These are phyloP conservation scores for Talaromyces adpressus DNA, from an alignment of 495 filamentous ascomycete genomes.

Conservation along the genomic window DNA sequence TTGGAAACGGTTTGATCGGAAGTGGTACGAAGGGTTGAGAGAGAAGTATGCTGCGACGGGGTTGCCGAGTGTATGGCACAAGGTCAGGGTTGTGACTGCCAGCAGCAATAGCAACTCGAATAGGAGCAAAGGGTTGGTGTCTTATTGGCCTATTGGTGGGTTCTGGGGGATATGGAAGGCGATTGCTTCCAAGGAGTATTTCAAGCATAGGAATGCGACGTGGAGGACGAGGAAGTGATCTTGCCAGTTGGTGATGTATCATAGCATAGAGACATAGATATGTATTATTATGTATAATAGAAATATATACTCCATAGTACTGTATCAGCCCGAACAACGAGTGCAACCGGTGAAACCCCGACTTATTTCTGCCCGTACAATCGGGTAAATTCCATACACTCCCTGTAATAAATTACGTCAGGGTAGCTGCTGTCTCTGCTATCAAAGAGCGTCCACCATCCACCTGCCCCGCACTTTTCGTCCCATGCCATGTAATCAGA, in stretches of 20 bases:
- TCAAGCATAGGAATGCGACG: conserved; percentile 41
- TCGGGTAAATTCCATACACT: not conserved
- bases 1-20: conserved; percentile 44
- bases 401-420: not conserved
- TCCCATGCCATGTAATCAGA: not conserved
- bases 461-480: not conserved
- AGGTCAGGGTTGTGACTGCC: conserved; percentile 35
- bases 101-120: conserved; percentile 8
- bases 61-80: conserved; percentile 47
- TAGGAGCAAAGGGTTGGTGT: conserved; percentile 9
- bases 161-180: conserved; percentile 49
- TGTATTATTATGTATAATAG: not conserved
- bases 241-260: not conserved
- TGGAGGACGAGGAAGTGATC: conserved; percentile 37
- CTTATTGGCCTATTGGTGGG: conserved; percentile 41
- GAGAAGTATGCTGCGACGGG: conserved; percentile 40
- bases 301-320: too few species aligned
- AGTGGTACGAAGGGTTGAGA: conserved; percentile 41
- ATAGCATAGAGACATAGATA: not conserved
- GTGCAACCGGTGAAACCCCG: too few species aligned
- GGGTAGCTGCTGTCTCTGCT: not conserved
- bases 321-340: not conserved
- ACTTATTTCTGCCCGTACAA: too few species aligned
- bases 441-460: not conserved
- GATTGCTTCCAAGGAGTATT: conserved; percentile 47